Percentiles rank a stretch among this genome's conserved stretches.
Conservation (phyloP, 2,329 filamentous ascomycete species). For the Botrytis hyacinthi region DNA sequence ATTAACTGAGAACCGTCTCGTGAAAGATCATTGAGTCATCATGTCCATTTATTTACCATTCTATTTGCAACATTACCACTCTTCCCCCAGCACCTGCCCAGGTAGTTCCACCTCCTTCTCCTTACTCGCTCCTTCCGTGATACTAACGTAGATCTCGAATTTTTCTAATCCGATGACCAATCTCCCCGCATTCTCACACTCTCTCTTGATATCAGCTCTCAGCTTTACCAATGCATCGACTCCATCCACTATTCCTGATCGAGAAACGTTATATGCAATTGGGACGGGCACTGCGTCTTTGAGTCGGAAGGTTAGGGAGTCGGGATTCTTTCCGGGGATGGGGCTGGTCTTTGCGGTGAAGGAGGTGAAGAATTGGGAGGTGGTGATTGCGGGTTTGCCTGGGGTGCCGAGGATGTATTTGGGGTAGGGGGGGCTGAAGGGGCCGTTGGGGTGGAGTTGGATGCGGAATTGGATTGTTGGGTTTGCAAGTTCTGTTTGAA, state of each 20-base stretch:
- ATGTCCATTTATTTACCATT: background rate
- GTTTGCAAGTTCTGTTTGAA: background rate
- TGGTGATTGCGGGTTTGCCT: background rate
- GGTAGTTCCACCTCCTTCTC: background rate
- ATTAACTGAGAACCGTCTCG: background rate
- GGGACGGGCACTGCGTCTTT: constrained; percentile 6
- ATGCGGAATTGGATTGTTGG: constrained; percentile 3
- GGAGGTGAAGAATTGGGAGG: background rate
- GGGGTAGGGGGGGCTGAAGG: background rate
- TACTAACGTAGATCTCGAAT: background rate
- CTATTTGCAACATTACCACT: background rate
- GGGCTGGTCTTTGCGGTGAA: background rate
- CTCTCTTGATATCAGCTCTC: background rate
- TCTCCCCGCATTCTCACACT: background rate
- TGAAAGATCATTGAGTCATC: background rate
- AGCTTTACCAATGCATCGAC: background rate
- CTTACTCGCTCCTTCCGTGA: background rate
- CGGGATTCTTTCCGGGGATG: too few species aligned
- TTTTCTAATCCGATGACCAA: background rate
- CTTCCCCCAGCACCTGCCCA: background rate
- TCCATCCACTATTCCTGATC: background rate
- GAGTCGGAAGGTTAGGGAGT: background rate
- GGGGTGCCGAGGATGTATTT: background rate
- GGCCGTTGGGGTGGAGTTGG: background rate
- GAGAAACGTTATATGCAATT: background rate